Evolutionary conservation across 345 rosid genomes (phyloP).

Genomic region (Citrus inodora): DNA sequence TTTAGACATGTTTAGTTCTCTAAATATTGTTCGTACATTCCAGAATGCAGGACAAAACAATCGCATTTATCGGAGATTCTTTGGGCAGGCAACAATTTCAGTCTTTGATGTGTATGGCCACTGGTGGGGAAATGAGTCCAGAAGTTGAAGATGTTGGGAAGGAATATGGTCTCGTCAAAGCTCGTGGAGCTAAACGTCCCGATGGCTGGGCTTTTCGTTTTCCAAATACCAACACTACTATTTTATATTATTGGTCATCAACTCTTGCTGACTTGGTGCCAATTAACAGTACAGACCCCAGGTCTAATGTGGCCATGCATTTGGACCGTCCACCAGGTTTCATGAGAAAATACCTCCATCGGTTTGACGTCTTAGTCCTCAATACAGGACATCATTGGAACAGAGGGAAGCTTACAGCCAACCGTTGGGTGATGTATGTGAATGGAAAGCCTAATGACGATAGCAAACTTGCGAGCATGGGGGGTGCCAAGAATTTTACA

Average conservation of each 20-base stretch:
- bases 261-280: constrained; percentile 54
- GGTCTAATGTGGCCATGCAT: constrained; percentile 56
- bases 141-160: constrained; percentile 59
- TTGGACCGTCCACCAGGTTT: constrained; percentile 70
- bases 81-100: constrained; percentile 77
- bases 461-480: constrained; percentile 33
- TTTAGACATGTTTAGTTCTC: background rate
- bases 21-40: constrained; percentile 9
- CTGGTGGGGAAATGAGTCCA: constrained; percentile 51
- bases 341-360: constrained; percentile 48
- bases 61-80: constrained; percentile 87
- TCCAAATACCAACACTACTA: constrained; percentile 59
- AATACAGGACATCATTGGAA: constrained; percentile 93
- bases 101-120: constrained; percentile 76
- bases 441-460: constrained; percentile 45
- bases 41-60: constrained; percentile 76
- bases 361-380: constrained; percentile 57
- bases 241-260: constrained; percentile 74
- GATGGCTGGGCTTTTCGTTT: constrained; percentile 72
- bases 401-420: constrained; percentile 61
- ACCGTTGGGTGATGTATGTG: constrained; percentile 67
- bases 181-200: constrained; percentile 54
- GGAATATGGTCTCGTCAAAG: constrained; percentile 55
- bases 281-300: constrained; percentile 33
- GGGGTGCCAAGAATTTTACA: constrained; percentile 54